Percentiles rank a stretch among this genome's conserved stretches.
Conservation (phyloP, 306 rosid genomes). For the Trichosanthes truncata region DNA sequence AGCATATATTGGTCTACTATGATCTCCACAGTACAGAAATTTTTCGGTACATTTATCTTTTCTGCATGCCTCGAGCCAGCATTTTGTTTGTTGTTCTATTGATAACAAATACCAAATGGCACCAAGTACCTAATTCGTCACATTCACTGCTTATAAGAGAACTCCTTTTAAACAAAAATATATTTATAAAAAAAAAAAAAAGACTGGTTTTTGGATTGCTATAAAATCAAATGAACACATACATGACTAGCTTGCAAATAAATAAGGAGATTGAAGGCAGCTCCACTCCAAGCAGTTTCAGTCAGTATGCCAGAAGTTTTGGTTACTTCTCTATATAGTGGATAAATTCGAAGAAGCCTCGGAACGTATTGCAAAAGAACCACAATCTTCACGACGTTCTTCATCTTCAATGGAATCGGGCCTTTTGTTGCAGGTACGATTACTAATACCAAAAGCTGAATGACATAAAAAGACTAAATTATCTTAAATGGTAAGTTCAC, state of each 20-base stretch:
- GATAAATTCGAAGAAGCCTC: conserved; percentile 49
- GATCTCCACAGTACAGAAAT: conserved; percentile 18
- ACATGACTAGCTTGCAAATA: conserved; percentile 90
- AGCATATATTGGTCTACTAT: rapidly evolving
- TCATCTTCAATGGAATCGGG: conserved; percentile 21
- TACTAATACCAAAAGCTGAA: conserved; percentile 43
- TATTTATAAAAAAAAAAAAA: neutral
- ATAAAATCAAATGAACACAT: conserved; percentile 19
- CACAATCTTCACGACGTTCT: conserved; percentile 37
- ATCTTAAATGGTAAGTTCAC: too few species aligned
- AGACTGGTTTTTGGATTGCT: neutral
- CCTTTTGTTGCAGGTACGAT: conserved; percentile 7
- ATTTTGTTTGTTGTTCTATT: conserved; percentile 38
- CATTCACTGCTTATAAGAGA: conserved; percentile 9
- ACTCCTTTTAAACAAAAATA: neutral
- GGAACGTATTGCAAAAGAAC: conserved; percentile 53
- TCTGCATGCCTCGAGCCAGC: conserved; percentile 36
- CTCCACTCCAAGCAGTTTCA: conserved; percentile 88
- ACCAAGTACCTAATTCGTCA: conserved; percentile 51
- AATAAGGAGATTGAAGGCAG: conserved; percentile 74
- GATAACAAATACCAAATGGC: conserved; percentile 86
- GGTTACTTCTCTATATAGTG: conserved; percentile 59
- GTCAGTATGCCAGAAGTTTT: conserved; percentile 69
- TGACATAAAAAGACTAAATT: neutral
- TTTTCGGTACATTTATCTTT: too few species aligned